Evolutionary conservation across 2,329 filamentous ascomycete genomes (phyloP).

Genomic region (Coniochaeta prunicola): DNA sequence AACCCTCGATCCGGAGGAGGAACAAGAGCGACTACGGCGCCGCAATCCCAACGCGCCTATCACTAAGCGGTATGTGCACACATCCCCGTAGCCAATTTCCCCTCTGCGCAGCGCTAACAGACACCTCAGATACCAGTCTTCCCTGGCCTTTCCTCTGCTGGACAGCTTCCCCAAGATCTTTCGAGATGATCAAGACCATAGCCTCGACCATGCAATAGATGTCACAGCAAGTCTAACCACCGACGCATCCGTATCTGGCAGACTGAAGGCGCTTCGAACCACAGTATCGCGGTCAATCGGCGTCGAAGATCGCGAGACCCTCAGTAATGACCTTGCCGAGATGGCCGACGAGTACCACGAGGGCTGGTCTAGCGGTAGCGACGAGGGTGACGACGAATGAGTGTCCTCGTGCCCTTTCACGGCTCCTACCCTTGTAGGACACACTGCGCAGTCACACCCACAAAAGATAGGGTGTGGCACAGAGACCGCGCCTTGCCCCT

Average conservation of each 20-base stretch:
- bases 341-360: conserved; percentile 86
- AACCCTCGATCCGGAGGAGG: conserved; percentile 14
- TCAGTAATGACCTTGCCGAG: conserved; percentile 74
- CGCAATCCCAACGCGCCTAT: conserved; percentile 18
- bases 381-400: conserved; percentile 57
- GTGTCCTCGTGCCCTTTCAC: background rate
- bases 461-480: background rate
- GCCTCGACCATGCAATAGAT: conserved; percentile 33
- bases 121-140: conserved; percentile 36
- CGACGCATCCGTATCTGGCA: conserved; percentile 63
- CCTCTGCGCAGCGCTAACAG: conserved; percentile 1
- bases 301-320: conserved; percentile 72
- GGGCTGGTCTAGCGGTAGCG: conserved; percentile 74
- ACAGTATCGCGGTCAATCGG: conserved; percentile 56
- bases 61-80: conserved; percentile 13
- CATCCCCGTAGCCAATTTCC: background rate
- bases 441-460: background rate
- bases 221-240: conserved; percentile 61
- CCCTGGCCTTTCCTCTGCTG: conserved; percentile 65
- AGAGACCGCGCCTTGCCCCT: background rate
- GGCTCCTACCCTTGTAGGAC: background rate
- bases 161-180: conserved; percentile 82
- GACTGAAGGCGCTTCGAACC: conserved; percentile 58
- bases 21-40: conserved; percentile 14
- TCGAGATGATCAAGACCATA: conserved; percentile 28